Base-by-base conservation (phyloP, 2,329 filamentous ascomycete genomes). In the Phyllosticta paracitricarpa region DNA sequence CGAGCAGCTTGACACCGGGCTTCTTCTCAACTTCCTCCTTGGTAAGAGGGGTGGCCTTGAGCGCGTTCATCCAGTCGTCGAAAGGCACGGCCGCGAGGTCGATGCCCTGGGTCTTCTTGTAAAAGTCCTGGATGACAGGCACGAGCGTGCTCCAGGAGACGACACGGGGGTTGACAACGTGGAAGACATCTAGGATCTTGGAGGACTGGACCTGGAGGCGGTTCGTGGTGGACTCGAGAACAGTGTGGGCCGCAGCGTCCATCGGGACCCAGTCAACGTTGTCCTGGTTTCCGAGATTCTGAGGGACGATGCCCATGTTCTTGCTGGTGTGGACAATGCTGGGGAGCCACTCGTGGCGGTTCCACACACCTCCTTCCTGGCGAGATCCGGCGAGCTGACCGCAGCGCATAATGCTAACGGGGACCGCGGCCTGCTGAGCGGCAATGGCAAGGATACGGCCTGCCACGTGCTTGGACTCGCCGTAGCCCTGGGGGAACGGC, bases 391-490 rank as follows among this genome's bases (percentile, higher is more conserved):
- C 71, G 2, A 73, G 65, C 61, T 73, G 71, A 2, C 71, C 70
- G 8, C 67, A 67, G 9, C 71, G 67, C 6, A 68, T 60, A 8
- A 72, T 65, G 6, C 63, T 66, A 3, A 63, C 64, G 8, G 64
- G 63, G n/a, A 72, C 61, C 2, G 66, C 67, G 2, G 69, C 55
- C 7, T 65, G 61, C 28, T 67, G 61, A 1, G 73, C 68, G 5
- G 72, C 72, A 1, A 58, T 64, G n/a, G 66, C 66, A 0, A 73
- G 64, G 26, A 76, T 71, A 17, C 68, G 64, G 10, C 68, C 68
- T 0, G 72, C 65, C 5, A 76, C 69, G 54, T 73, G 68, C 61
- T 77, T 77, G 9, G 68, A 71, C 56, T 75, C 68, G 19, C 70
- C 73, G 57, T 77, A 77, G 14, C 74, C 75, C 55, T 72, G 71